Conservation (phyloP, 108 stramenopile genomes). For the Skeletonema tropicum region DNA sequence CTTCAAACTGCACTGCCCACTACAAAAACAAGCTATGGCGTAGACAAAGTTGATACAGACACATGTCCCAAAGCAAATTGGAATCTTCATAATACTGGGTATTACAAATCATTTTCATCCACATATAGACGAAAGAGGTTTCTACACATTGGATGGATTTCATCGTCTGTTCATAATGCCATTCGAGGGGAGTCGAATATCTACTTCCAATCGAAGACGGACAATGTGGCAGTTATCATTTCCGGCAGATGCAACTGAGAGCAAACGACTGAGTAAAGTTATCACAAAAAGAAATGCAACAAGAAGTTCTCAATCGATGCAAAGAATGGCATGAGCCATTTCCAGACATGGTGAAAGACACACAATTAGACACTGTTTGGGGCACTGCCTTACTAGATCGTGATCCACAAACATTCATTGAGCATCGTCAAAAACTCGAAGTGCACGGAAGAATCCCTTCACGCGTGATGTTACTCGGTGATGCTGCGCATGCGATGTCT, state of each 20-base stretch:
- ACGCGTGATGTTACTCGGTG: constrained; percentile 79
- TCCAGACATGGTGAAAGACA: constrained; percentile 65
- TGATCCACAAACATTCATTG: constrained; percentile 62
- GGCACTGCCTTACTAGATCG: constrained; percentile 79
- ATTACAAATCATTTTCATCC: constrained; percentile 73
- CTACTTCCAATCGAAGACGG: constrained; percentile 25
- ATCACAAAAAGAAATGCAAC: constrained; percentile 39
- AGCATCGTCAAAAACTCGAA: constrained; percentile 34
- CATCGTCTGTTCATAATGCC: constrained; percentile 91
- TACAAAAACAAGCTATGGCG: constrained; percentile 3
- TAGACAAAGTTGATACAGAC: constrained; percentile 14
- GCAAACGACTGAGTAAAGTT: constrained; percentile 33
- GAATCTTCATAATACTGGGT: constrained; percentile 79
- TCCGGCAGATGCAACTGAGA: constrained; percentile 36
- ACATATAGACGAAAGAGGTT: constrained; percentile 80
- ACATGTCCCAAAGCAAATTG: constrained; percentile 50
- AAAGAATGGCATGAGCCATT: constrained; percentile 77
- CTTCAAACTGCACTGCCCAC: constrained; percentile 26
- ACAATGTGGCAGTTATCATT: constrained; percentile 92
- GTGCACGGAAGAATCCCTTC: constrained; percentile 37
- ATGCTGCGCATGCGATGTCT: constrained; percentile 90
- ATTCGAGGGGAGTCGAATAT: constrained; percentile 60
- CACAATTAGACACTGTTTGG: constrained; percentile 75
- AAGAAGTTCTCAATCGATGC: constrained; percentile 63
- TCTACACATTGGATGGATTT: constrained; percentile 76